Evolutionary conservation across 2,329 filamentous ascomycete species (phyloP).

Genomic region (Fusarium sp.): DNA sequence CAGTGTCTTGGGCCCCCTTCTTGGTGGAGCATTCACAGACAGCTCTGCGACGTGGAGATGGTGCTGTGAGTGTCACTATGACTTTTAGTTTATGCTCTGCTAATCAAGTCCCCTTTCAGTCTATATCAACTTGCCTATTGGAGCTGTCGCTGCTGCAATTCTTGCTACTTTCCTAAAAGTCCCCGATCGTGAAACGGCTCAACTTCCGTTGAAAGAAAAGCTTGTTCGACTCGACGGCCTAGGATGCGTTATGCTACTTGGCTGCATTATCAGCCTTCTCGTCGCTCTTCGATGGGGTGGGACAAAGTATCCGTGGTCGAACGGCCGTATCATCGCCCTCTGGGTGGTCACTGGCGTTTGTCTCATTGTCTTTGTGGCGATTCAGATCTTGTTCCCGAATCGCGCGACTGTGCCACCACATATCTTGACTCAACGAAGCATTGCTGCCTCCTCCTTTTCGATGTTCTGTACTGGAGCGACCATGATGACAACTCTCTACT

Average conservation of each 20-base stretch:
- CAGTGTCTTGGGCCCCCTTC: constrained; percentile 47
- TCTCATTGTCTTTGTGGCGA: background rate
- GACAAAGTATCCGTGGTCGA: constrained; percentile 20
- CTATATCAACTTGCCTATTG: constrained; percentile 15
- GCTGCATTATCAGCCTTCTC: constrained; percentile 13
- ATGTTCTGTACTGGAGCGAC: constrained; percentile 31
- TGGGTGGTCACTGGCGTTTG: constrained; percentile 3
- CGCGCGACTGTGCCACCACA: constrained; percentile 21
- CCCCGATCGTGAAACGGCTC: constrained; percentile 8
- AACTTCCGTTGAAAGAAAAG: constrained; percentile 19
- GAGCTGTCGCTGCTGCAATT: constrained; percentile 12
- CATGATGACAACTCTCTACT: constrained; percentile 36
- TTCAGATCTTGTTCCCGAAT: background rate
- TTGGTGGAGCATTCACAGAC: constrained; percentile 50
- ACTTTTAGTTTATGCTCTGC: background rate
- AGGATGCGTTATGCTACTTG: constrained; percentile 21
- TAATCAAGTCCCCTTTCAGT: background rate
- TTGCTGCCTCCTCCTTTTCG: constrained; percentile 25
- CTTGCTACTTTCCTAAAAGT: constrained; percentile 6
- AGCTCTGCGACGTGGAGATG: constrained; percentile 24
- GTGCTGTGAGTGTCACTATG: background rate
- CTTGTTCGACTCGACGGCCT: constrained; percentile 20
- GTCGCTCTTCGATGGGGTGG: constrained; percentile 33
- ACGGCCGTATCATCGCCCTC: background rate
- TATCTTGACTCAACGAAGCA: constrained; percentile 19